A percentile compares a stretch with the other conserved stretches of the same genome.
Conservation (phyloP, 805 yeast species). For the Cyberlindnera maritima region DNA sequence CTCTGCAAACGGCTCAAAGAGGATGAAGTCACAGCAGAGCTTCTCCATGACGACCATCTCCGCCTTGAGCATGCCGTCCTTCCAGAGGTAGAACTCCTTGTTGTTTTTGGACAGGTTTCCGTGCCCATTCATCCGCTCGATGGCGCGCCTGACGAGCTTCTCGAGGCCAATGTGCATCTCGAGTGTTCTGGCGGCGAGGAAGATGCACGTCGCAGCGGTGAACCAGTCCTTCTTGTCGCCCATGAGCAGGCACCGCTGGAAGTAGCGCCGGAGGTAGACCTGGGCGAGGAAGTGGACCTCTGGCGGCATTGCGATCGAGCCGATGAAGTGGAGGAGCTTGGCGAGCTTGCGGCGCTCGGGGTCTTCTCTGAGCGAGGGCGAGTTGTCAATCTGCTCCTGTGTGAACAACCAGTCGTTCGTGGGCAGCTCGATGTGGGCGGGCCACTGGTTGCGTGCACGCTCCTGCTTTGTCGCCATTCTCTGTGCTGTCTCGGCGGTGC, state of each 20-base stretch:
- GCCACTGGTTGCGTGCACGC: constrained; percentile 16
- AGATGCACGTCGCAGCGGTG: constrained; percentile 12
- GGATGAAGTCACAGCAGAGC: constrained; percentile 25
- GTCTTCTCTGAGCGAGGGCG: constrained; percentile 4
- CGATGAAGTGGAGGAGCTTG: constrained; percentile 2
- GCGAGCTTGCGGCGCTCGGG: constrained; percentile 1
- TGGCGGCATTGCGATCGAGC: neutral
- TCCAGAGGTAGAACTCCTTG: constrained; percentile 16
- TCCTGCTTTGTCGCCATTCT: constrained; percentile 1
- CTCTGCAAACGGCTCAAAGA: constrained; percentile 17
- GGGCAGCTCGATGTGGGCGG: constrained; percentile 17
- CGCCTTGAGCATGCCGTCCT: constrained; percentile 16
- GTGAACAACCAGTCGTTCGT: constrained; percentile 24
- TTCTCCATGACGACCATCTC: constrained; percentile 24
- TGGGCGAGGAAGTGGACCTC: constrained; percentile 8
- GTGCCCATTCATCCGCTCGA: neutral
- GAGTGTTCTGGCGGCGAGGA: constrained; percentile 21
- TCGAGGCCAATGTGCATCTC: constrained; percentile 17
- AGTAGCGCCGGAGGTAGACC: constrained; percentile 22
- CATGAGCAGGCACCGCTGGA: constrained; percentile 13
- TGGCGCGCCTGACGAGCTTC: neutral
- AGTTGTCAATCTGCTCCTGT: constrained; percentile 8
- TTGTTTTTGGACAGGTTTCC: neutral
- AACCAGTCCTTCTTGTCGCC: neutral
- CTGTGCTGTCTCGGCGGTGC: neutral